Base-by-base conservation (phyloP, 805 yeast genomes). In the Clavispora phyllophila region DNA sequence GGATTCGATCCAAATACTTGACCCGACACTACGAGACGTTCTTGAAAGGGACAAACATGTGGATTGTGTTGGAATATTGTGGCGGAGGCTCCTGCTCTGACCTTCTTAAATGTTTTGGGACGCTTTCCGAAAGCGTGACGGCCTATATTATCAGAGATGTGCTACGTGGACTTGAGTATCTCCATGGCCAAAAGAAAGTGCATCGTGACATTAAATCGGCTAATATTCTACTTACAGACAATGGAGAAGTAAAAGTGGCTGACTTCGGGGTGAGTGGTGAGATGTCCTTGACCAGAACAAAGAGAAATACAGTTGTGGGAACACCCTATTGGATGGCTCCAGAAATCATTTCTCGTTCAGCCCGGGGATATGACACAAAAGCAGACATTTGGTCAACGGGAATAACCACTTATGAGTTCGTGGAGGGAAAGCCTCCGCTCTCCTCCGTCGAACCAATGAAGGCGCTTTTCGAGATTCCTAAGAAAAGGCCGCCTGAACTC, bases 261-360 rank as follows among this genome's bases (percentile, higher is more conserved):
- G 98, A 91, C 65, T 90, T 90, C 68, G 98, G 98, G 1, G 96
- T 90, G 4, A 80, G 91, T 54, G 93, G 93, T 0, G 93, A 88
- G 60, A 70, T 90, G 22, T 75, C 82, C 17, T 63, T 70, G 36
- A 73, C 84, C 7, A 44, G 50, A 12, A 39, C 53, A n/a, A 72
- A 72, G 46, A 76, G 82, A 49, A 78, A 77, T 42, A 87, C 96
- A 0, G 83, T 90, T 71, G 96, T 89, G 40, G 98, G 98, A 1
- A 89, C 97, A 0, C 96, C 97, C 12, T 87, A 79, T 62, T 90
- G 97, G 97, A 90, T 91, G 98, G 99, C 99, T 0, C 99, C 99
- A 0, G 99, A 93, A 60, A 85, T 91, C n/a, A 84, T 93, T 35
- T 60, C 70, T 5, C 42, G 44, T 57, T 62, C 36, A 13, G 39